A percentile compares a stretch with the other conserved stretches of the same genome.
Conservation (phyloP, 306 rosid species). For the Gastrolobium villosum region DNA sequence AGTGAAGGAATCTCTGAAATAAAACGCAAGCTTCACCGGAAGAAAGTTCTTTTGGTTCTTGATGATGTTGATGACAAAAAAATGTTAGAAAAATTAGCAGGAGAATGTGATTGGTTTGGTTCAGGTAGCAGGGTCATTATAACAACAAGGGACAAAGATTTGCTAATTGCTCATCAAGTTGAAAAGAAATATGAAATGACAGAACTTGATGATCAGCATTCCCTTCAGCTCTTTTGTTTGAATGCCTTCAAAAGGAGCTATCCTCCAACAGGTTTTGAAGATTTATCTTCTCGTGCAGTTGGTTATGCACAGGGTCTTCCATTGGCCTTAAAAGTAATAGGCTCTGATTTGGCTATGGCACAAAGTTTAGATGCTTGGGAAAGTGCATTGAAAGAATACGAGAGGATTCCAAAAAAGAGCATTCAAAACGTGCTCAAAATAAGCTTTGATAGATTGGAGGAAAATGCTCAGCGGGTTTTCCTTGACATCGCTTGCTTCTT, state of each 20-base stretch:
- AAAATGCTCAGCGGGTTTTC: background rate
- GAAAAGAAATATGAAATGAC: conserved; percentile 16
- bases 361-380: conserved; percentile 20
- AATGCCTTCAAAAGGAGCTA: conserved; percentile 14
- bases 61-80: conserved; percentile 34
- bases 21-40: background rate
- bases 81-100: conserved; percentile 20
- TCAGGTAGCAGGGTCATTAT: conserved; percentile 19
- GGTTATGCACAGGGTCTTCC: conserved; percentile 26
- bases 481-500: conserved; percentile 42
- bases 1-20: conserved; percentile 18
- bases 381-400: background rate
- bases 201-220: background rate
- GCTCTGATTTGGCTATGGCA: background rate
- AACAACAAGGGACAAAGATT: conserved; percentile 41
- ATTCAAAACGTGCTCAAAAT: conserved; percentile 21
- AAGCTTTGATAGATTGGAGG: conserved; percentile 14
- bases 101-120: conserved; percentile 45
- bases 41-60: conserved; percentile 43
- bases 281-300: background rate
- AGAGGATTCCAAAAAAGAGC: background rate
- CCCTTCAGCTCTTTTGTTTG: conserved; percentile 32
- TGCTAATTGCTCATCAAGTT: background rate
- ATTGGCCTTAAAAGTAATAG: conserved; percentile 28
- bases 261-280: background rate